Evolutionary conservation across 257 asterid species (phyloP).

Genomic region (Primulina tabacum): DNA sequence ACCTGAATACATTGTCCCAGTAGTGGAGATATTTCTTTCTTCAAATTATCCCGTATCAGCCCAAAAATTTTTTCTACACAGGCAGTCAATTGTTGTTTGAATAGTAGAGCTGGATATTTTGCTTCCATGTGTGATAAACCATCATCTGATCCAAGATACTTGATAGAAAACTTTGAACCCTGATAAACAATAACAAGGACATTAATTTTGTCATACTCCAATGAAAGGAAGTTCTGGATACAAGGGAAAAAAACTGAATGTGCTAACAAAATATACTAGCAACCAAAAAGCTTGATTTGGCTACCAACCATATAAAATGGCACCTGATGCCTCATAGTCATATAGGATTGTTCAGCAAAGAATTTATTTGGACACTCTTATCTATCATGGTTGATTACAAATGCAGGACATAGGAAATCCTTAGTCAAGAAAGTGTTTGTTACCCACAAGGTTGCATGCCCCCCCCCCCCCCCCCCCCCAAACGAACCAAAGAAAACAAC

Average conservation of each 20-base stretch:
- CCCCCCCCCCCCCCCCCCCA: too few relatives aligned
- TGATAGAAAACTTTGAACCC: slow-evolving; percentile 70
- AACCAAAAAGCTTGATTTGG: not conserved
- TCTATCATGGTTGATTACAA: not conserved
- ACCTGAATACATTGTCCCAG: slow-evolving; percentile 95
- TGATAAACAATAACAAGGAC: slow-evolving; percentile 29
- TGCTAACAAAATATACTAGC: not conserved
- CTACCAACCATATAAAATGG: not conserved
- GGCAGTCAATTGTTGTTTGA: slow-evolving; percentile 94
- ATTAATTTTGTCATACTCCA: not conserved
- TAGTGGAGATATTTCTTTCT: slow-evolving; percentile 92
- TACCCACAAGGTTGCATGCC: not conserved
- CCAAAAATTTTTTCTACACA: slow-evolving; percentile 97
- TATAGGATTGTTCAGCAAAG: not conserved
- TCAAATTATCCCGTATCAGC: slow-evolving; percentile 90
- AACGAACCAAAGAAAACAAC: not conserved
- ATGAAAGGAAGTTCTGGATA: not conserved
- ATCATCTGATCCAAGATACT: slow-evolving; percentile 70
- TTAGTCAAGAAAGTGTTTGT: not conserved
- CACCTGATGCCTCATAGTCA: not conserved
- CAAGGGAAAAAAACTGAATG: not conserved
- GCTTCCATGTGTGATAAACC: slow-evolving; percentile 87
- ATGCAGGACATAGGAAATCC: not conserved
- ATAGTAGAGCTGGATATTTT: slow-evolving; percentile 81
- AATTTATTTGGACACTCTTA: not conserved